Percentiles rank a stretch among this genome's conserved stretches.
Conservation (phyloP, 169 alveolate genomes). For the Cryptosporidium meleagridis region DNA sequence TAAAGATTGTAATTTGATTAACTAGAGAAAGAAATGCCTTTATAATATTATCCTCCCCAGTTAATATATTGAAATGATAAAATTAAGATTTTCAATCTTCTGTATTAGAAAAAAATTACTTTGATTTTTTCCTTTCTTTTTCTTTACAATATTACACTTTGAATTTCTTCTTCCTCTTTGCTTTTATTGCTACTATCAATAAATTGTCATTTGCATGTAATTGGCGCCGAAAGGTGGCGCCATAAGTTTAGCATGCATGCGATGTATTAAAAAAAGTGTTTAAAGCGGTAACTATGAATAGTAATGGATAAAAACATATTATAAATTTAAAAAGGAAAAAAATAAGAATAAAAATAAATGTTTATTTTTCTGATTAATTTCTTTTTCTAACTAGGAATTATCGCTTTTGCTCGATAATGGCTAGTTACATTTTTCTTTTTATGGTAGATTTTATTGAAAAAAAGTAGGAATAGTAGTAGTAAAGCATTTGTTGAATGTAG, state of each 20-base stretch:
- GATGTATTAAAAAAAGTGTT: background rate
- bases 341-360: no score
- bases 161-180: conserved; percentile 13
- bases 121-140: background rate
- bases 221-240: conserved; percentile 1
- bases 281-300: background rate
- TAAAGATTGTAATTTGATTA: background rate
- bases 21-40: background rate
- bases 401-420: no score
- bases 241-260: background rate
- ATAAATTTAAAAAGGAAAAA: no score
- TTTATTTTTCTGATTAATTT: no score
- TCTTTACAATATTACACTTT: background rate
- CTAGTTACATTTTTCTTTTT: no score
- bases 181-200: background rate
- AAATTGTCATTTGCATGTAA: conserved; percentile 19
- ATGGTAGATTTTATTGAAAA: no score
- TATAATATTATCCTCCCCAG: background rate
- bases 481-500: no score
- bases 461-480: no score
- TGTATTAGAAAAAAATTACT: background rate
- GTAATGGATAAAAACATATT: background rate
- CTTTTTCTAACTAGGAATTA: no score
- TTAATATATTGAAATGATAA: background rate
- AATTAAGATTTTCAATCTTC: background rate